Evolutionary conservation across 305 asterid species (phyloP).

Genomic region (Fraxinus albicans): DNA sequence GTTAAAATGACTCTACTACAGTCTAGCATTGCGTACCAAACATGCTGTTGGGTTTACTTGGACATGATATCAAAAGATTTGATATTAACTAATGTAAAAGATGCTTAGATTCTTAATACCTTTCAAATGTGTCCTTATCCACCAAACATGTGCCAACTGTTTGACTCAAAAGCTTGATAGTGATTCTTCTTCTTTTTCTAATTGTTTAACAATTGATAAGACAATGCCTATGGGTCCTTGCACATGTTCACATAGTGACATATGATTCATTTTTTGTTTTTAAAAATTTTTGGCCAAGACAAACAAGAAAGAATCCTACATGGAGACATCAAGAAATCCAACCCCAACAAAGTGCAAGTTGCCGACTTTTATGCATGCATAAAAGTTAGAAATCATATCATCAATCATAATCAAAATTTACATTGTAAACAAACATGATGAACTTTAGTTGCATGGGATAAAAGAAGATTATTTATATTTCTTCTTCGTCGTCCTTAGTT

Average conservation of each 20-base stretch:
- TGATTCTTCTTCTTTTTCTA: constrained; percentile 20
- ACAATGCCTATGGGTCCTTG: constrained; percentile 54
- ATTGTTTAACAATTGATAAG: constrained; percentile 42
- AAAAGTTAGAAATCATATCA: constrained; percentile 21
- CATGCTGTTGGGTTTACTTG: background rate
- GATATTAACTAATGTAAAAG: background rate
- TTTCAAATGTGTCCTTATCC: constrained; percentile 42
- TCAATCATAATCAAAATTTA: constrained; percentile 15
- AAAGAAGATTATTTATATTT: background rate
- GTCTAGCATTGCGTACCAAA: background rate
- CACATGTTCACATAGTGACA: constrained; percentile 54
- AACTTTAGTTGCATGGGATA: constrained; percentile 1
- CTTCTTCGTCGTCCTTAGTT: background rate
- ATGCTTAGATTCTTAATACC: constrained; percentile 32
- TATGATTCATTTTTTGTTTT: constrained; percentile 34
- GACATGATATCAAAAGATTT: background rate
- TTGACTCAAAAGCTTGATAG: constrained; percentile 38
- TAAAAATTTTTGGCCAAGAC: constrained; percentile 38
- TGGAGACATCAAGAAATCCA: constrained; percentile 54
- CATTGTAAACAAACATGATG: constrained; percentile 15
- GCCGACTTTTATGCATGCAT: constrained; percentile 38
- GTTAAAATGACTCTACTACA: background rate
- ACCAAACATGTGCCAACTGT: constrained; percentile 58
- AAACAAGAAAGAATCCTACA: constrained; percentile 49
- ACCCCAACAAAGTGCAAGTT: constrained; percentile 32